Evolutionary conservation across 352 stramenopile genomes (phyloP).

Genomic region (Pythium aquatile): DNA sequence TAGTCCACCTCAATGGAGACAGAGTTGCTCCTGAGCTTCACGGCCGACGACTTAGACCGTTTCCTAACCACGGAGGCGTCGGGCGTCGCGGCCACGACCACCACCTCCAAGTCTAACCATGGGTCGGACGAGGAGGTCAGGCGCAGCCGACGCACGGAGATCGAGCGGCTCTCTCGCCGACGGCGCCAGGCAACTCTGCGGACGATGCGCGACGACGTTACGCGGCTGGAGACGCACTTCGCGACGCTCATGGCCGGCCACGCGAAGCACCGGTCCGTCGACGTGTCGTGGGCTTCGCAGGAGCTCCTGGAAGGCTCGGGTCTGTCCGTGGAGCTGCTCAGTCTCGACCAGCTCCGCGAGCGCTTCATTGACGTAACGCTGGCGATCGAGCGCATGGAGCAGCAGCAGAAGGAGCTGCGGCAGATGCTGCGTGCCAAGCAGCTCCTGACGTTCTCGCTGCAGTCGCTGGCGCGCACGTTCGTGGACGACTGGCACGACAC

Average conservation of each 20-base stretch:
- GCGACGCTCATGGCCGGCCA: conserved; percentile 24
- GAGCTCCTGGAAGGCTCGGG: neutral
- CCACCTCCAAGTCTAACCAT: neutral
- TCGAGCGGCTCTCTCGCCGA: conserved; percentile 48
- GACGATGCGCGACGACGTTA: conserved; percentile 43
- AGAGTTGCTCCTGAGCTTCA: neutral
- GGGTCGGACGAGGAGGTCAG: conserved; percentile 3
- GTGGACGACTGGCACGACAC: conserved; percentile 17
- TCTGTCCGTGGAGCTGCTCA: conserved; percentile 16
- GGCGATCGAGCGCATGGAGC: conserved; percentile 10
- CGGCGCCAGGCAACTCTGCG: conserved; percentile 21
- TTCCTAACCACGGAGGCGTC: neutral
- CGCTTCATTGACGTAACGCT: conserved; percentile 37
- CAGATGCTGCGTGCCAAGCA: conserved; percentile 14
- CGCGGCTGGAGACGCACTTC: conserved; percentile 42
- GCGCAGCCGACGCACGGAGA: conserved; percentile 42
- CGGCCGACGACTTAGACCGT: neutral
- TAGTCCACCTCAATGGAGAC: neutral
- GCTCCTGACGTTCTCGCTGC: conserved; percentile 10
- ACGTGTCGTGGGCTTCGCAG: neutral
- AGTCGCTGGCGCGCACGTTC: conserved; percentile 7
- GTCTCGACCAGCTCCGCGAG: conserved; percentile 42
- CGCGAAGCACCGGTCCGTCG: neutral
- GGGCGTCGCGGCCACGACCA: neutral
- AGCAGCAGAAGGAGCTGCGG: conserved; percentile 3